Evolutionary conservation across 1,284 basidiomycete genomes (phyloP).

Genomic region (Ceratobasidium sp.): DNA sequence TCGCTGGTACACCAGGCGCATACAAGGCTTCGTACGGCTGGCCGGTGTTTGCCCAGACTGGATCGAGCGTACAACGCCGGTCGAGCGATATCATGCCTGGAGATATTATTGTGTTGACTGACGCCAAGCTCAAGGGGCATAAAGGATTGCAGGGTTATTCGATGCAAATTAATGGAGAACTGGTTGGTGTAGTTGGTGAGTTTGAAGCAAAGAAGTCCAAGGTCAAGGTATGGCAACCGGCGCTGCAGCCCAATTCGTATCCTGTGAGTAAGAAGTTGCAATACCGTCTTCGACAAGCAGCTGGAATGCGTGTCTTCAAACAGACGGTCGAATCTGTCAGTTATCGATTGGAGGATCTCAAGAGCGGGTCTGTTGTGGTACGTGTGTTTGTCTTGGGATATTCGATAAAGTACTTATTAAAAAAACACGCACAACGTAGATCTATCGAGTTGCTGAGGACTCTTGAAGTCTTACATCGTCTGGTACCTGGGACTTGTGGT

Average conservation of each 20-base stretch:
- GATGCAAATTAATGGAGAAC: conserved; percentile 65
- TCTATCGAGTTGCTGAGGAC: conserved; percentile 32
- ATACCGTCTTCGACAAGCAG: conserved; percentile 1
- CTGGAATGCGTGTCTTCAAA: conserved; percentile 15
- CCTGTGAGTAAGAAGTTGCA: conserved; percentile 41
- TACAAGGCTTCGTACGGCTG: conserved; percentile 63
- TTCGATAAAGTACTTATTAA: neutral
- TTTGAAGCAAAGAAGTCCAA: conserved; percentile 88
- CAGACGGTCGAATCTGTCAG: conserved; percentile 80
- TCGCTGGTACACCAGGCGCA: conserved; percentile 67
- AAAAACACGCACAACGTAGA: neutral
- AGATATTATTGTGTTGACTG: conserved; percentile 77
- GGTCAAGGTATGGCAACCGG: conserved; percentile 80
- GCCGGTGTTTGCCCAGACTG: conserved; percentile 76
- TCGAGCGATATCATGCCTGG: conserved; percentile 84
- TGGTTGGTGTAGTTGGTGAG: conserved; percentile 80
- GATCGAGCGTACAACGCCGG: conserved; percentile 68
- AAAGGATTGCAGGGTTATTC: conserved; percentile 78
- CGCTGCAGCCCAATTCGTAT: conserved; percentile 58
- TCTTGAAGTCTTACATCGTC: conserved; percentile 14
- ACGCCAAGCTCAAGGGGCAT: conserved; percentile 87
- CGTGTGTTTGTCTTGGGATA: conserved; percentile 44
- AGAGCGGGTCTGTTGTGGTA: conserved; percentile 81
- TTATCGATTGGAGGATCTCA: conserved; percentile 88
- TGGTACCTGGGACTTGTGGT: neutral